Evolutionary conservation across 2,329 filamentous ascomycete species (phyloP).

Genomic region (Xylaria sp.): DNA sequence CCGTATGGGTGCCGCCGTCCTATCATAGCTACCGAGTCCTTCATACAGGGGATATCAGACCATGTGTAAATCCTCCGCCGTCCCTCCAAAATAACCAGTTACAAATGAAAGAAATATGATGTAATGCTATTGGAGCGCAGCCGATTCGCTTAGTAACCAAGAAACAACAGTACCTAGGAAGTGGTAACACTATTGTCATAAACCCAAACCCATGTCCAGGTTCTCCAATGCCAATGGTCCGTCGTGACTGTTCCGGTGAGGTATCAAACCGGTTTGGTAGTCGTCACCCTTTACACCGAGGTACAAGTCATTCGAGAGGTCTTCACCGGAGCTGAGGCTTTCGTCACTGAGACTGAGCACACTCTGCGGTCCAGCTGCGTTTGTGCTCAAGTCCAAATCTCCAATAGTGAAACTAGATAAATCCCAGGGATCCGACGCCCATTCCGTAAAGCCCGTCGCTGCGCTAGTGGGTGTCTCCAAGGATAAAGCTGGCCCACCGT

Average conservation of each 20-base stretch:
- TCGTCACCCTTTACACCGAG: slow-evolving; percentile 49
- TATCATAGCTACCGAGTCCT: neutral
- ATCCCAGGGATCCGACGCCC: slow-evolving; percentile 65
- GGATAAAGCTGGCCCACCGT: slow-evolving; percentile 65
- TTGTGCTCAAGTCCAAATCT: slow-evolving; percentile 47
- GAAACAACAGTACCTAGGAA: neutral
- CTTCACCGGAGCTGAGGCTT: slow-evolving; percentile 61
- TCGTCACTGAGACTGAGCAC: slow-evolving; percentile 63
- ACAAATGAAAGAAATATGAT: slow-evolving; percentile 1
- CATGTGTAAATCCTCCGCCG: slow-evolving; percentile 1
- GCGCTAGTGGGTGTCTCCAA: slow-evolving; percentile 52
- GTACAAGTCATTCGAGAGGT: slow-evolving; percentile 54
- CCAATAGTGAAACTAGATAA: slow-evolving; percentile 56
- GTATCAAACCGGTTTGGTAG: slow-evolving; percentile 39
- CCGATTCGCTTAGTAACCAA: slow-evolving; percentile 1
- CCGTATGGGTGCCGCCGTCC: neutral
- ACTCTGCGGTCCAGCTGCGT: slow-evolving; percentile 54
- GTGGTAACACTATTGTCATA: slow-evolving; percentile 24
- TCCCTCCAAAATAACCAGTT: neutral
- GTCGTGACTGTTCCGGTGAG: slow-evolving; percentile 32
- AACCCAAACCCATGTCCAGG: slow-evolving; percentile 33
- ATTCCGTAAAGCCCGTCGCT: slow-evolving; percentile 48
- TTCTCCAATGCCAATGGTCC: slow-evolving; percentile 35
- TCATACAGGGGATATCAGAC: slow-evolving; percentile 11
- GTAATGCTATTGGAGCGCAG: neutral